A percentile compares a stretch with the other conserved stretches of the same genome.
These are phyloP conservation scores for Candida maesae DNA, from an alignment of 805 yeast genomes.

Conservation along the genomic window DNA sequence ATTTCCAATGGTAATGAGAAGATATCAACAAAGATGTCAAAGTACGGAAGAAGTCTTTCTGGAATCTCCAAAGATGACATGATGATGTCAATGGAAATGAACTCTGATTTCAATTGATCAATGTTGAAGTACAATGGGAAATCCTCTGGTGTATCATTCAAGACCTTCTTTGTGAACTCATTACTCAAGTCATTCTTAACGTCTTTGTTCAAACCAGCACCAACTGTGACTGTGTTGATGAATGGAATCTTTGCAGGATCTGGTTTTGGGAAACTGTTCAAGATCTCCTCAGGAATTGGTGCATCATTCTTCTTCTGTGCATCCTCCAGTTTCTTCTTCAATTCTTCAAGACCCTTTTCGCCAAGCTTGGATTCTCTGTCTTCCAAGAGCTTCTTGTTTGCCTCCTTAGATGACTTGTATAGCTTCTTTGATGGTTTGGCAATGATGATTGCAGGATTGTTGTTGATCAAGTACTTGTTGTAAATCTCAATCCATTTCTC, in stretches of 20 bases:
- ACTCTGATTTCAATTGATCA: constrained; percentile 77
- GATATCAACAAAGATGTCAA: constrained; percentile 61
- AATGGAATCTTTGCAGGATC: constrained; percentile 73
- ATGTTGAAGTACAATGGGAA: constrained; percentile 71
- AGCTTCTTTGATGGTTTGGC: constrained; percentile 67
- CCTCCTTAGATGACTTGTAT: constrained; percentile 48
- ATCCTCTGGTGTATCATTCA: constrained; percentile 36
- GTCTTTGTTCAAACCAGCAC: constrained; percentile 46
- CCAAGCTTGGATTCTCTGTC: constrained; percentile 54
- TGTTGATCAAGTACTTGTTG: constrained; percentile 50
- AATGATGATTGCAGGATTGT: constrained; percentile 59
- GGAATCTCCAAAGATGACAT: constrained; percentile 54
- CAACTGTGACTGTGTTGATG: constrained; percentile 62
- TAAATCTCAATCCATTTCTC: constrained; percentile 65
- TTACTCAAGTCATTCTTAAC: constrained; percentile 30
- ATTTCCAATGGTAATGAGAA: constrained; percentile 68
- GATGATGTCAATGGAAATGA: constrained; percentile 62
- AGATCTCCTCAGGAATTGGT: constrained; percentile 70
- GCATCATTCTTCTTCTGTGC: constrained; percentile 69
- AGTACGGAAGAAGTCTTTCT: constrained; percentile 53
- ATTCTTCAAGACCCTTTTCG: constrained; percentile 50
- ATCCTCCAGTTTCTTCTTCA: constrained; percentile 46
- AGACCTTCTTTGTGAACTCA: constrained; percentile 26
- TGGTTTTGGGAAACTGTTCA: constrained; percentile 62
- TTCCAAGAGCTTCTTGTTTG: constrained; percentile 44